These are phyloP conservation scores for Dothistroma septosporum DNA, from an alignment of 2,329 filamentous ascomycete genomes.

Conservation along the genomic window DNA sequence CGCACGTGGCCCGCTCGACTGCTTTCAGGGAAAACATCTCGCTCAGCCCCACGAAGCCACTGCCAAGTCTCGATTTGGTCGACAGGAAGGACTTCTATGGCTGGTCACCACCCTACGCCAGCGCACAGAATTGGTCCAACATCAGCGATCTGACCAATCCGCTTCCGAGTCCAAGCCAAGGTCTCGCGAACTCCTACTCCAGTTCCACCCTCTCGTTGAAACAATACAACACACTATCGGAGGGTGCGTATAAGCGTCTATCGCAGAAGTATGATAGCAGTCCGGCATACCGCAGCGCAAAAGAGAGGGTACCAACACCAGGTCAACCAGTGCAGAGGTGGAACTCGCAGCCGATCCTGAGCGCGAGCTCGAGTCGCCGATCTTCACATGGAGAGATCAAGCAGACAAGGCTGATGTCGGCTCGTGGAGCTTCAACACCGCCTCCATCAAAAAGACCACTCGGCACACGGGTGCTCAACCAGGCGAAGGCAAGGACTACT, in stretches of 20 bases:
- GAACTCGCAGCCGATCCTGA: slow-evolving; percentile 33
- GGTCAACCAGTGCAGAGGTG: slow-evolving; percentile 27
- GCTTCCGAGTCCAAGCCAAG: slow-evolving; percentile 1
- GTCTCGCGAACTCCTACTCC: background rate
- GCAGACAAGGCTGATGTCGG: slow-evolving; percentile 31
- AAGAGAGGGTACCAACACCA: slow-evolving; percentile 21
- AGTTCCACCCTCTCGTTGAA: slow-evolving; percentile 5
- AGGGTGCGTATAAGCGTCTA: slow-evolving; percentile 9
- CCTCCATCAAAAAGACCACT: slow-evolving; percentile 25
- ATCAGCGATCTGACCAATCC: slow-evolving; percentile 4
- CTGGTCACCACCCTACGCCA: slow-evolving; percentile 14
- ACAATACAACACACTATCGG: background rate
- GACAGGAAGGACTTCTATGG: slow-evolving; percentile 15
- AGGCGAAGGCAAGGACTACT: slow-evolving; percentile 2
- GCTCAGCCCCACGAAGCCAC: slow-evolving; percentile 27
- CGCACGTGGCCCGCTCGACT: slow-evolving; percentile 21
- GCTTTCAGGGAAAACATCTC: slow-evolving; percentile 36
- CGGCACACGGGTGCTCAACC: slow-evolving; percentile 13
- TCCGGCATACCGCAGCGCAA: slow-evolving; percentile 23
- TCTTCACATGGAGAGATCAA: slow-evolving; percentile 30
- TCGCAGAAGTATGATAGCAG: slow-evolving; percentile 27
- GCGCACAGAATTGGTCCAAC: slow-evolving; percentile 18
- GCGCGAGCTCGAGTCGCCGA: slow-evolving; percentile 23
- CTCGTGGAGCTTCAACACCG: slow-evolving; percentile 29
- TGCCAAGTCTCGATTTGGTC: slow-evolving; percentile 21